Evolutionary conservation across 139 green algal species (phyloP), one percentile per base, ranked within the genome.

Genomic region (Chlorella sp.): DNA sequence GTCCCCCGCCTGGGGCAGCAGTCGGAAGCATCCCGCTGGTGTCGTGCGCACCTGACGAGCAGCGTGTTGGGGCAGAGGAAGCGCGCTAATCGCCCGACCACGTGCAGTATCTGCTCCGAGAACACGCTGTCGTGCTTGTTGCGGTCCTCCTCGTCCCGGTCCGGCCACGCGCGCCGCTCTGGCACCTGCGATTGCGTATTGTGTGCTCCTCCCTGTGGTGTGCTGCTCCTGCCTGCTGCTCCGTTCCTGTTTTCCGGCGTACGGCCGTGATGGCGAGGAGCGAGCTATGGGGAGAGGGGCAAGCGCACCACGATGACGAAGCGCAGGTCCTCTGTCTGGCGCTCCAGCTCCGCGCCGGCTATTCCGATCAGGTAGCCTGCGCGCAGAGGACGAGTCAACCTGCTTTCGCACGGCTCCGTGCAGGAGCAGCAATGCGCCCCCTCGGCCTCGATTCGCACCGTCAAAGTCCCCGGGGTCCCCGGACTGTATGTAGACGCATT

Each of bases 401-500:
- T n/a, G n/a, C n/a, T n/a, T n/a, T n/a, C n/a, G n/a, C n/a, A n/a
- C n/a, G n/a, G n/a, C n/a, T n/a, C n/a, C n/a, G n/a, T n/a, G n/a
- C n/a, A n/a, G n/a, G n/a, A n/a, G n/a, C n/a, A n/a, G n/a, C n/a
- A n/a, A n/a, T n/a, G n/a, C n/a, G n/a, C n/a, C n/a, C n/a, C n/a
- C n/a, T n/a, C n/a, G n/a, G n/a, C n/a, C n/a, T n/a, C n/a, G n/a
- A n/a, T n/a, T n/a, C n/a, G n/a, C n/a, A n/a, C n/a, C 77, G 55
- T 83, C 77, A 50, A 83, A 83, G 51, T 83, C 77, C 31, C 77
- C 76, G 2, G 77, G 75, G 36, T 83, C 77, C 35, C 77, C 77
- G 5, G 60, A 74, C 73, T 83, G 77, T 27, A 83, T 75, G 23
- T 83, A 83, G 50, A 83, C 49, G 30, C 62, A 74, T 10, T 63